Evolutionary conservation across 1,284 basidiomycete species (phyloP).

Genomic region (Naganishia sp.): DNA sequence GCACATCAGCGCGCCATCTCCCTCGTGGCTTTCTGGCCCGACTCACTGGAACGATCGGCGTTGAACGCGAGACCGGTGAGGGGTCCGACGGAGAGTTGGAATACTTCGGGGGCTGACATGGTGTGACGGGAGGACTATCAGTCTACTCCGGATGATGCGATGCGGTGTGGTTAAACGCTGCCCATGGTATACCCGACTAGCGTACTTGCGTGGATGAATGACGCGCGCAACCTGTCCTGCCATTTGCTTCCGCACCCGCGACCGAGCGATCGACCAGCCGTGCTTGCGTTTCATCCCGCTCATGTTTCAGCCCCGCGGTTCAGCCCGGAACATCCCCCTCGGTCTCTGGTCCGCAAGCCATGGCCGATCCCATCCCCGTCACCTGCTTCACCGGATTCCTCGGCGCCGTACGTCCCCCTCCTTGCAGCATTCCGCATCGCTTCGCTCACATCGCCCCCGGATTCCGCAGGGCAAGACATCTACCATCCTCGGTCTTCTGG

Average conservation of each 20-base stretch:
- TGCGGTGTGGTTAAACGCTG: neutral
- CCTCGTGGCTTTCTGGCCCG: neutral
- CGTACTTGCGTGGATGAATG: slow-evolving; percentile 2
- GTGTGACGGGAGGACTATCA: slow-evolving; percentile 60
- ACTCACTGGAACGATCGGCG: slow-evolving; percentile 79
- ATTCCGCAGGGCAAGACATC: slow-evolving; percentile 54
- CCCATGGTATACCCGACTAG: neutral
- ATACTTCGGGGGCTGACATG: slow-evolving; percentile 76
- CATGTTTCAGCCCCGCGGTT: neutral
- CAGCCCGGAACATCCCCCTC: neutral
- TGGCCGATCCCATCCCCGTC: slow-evolving; percentile 62
- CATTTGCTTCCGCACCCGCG: neutral
- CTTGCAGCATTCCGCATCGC: neutral
- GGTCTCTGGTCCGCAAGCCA: neutral
- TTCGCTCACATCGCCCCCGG: slow-evolving; percentile 29
- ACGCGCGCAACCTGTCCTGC: neutral
- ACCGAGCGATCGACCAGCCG: neutral
- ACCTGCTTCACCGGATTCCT: slow-evolving; percentile 85
- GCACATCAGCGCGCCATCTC: neutral
- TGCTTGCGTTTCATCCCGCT: neutral
- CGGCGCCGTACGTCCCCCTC: slow-evolving; percentile 50
- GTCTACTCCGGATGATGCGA: slow-evolving; percentile 41
- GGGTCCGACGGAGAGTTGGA: slow-evolving; percentile 75
- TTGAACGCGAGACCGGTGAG: slow-evolving; percentile 92
- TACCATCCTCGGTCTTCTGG: slow-evolving; percentile 77